Evolutionary conservation across 257 asterid species (phyloP).

Genomic region (Fraxinus cuspidata): DNA sequence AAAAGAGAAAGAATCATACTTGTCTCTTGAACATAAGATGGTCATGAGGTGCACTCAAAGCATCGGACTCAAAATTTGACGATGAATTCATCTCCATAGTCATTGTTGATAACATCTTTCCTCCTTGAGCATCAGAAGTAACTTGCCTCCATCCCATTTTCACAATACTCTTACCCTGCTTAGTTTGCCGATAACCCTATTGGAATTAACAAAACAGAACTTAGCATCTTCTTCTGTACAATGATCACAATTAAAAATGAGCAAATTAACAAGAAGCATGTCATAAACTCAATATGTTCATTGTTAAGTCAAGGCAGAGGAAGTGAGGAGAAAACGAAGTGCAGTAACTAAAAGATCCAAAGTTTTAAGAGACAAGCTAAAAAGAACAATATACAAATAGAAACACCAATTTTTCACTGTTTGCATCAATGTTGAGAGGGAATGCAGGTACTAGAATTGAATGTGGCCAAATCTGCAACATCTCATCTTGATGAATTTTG

Average conservation of each 20-base stretch:
- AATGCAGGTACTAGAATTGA: conserved; percentile 12
- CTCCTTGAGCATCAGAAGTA: conserved; percentile 54
- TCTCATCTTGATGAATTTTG: conserved; percentile 1
- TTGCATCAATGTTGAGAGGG: conserved; percentile 3
- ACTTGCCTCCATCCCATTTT: conserved; percentile 82
- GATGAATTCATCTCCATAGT: conserved; percentile 59
- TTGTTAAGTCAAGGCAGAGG: background rate
- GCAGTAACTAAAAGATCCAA: conserved; percentile 5
- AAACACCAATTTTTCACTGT: background rate
- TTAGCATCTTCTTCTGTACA: no score
- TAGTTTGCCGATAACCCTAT: conserved; percentile 80
- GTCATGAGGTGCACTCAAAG: conserved; percentile 39
- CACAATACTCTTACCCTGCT: conserved; percentile 59
- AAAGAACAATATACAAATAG: conserved; percentile 6
- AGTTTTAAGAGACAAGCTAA: background rate
- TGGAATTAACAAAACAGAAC: background rate
- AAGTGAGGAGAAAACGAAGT: conserved; percentile 18
- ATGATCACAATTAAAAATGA: background rate
- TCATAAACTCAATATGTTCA: background rate
- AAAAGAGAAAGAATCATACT: conserved; percentile 42
- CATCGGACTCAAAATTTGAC: conserved; percentile 33
- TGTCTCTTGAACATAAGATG: conserved; percentile 69
- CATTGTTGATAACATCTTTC: conserved; percentile 76
- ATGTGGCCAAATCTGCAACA: background rate
- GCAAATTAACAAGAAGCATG: conserved; percentile 10